Evolutionary conservation across 495 filamentous ascomycete species (phyloP), one percentile per base, ranked within the genome.

Genomic region (Daldinia grandis): DNA sequence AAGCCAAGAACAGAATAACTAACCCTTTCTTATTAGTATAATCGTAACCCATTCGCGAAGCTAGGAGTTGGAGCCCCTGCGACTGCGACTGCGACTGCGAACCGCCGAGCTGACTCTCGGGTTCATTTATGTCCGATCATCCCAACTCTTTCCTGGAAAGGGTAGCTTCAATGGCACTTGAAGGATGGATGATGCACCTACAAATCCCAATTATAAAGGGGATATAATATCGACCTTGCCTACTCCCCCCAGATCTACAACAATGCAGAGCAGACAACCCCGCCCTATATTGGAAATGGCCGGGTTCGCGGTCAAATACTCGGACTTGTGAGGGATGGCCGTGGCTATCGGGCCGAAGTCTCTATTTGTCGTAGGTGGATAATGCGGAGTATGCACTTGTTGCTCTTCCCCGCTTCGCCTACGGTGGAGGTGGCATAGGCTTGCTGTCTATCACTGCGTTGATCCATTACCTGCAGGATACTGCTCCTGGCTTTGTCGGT

Each of bases 1-100:
- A 1, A 37, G n/a, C 1, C 0, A 10, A 42, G 53, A 17, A 37
- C 12, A 21, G 19, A 38, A 12, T 47, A 44, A 31, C 63, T 72
- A 60, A 72, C 25, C 17, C 8, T 15, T 31, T 51, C 17, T 44
- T 17, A 47, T 15, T 15, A 72, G 69, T 66, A 54, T 69, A 69
- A 59, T 64, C 38, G 37, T 19, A 38, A 64, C 37, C 37, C 21
- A 24, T 38, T 24, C 35, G 31, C 21, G 55, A 59, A 35, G 25
- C 27, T 49, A 50, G 15, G 24, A 30, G 50, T 33, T 50, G 14
- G 27, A 17, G 21, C 15, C n/a, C 37, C 30, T 25, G 12, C 38
- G 27, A 28, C 42, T 19, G 28, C 15, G 25, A 59, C 30, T 25
- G 12, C 38, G 27, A 28, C 42, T 19, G 28, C 15, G 25, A 59